Evolutionary conservation across 2,329 filamentous ascomycete genomes (phyloP).

Genomic region (Blastomyces silverae): DNA sequence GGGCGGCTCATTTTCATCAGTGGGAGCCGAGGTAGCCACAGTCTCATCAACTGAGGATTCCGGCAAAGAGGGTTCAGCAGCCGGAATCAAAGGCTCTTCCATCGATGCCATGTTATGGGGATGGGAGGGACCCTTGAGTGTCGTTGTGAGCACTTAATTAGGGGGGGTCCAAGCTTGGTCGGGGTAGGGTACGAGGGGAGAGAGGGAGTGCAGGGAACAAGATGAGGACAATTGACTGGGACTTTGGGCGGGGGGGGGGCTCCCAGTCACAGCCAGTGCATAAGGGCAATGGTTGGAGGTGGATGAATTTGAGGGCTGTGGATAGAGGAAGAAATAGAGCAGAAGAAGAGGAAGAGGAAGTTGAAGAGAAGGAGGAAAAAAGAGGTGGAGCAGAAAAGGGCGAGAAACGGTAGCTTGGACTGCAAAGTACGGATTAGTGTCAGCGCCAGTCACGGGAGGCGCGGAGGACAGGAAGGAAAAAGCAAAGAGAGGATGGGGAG

Average conservation of each 20-base stretch:
- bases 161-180: slow-evolving; percentile 10
- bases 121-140: neutral
- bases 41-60: slow-evolving; percentile 16
- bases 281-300: neutral
- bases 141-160: neutral
- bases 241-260: neutral
- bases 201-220: neutral
- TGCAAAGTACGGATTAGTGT: neutral
- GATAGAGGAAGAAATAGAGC: neutral
- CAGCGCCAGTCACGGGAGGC: slow-evolving; percentile 7
- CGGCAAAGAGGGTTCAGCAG: slow-evolving; percentile 15
- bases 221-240: slow-evolving; percentile 9
- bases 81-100: slow-evolving; percentile 30
- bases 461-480: neutral
- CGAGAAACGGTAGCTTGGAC: neutral
- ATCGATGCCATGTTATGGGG: slow-evolving; percentile 30
- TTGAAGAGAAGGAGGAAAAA: neutral
- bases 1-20: slow-evolving; percentile 21
- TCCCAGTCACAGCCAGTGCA: slow-evolving; percentile 9
- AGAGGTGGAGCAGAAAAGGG: neutral
- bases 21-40: slow-evolving; percentile 23
- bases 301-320: neutral
- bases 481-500: neutral
- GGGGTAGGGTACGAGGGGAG: neutral
- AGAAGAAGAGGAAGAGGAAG: neutral